phyloP scores from a whole-genome alignment of 2,329 filamentous ascomycete genomes.

The Tolypocladium guangdongense region DNA sequence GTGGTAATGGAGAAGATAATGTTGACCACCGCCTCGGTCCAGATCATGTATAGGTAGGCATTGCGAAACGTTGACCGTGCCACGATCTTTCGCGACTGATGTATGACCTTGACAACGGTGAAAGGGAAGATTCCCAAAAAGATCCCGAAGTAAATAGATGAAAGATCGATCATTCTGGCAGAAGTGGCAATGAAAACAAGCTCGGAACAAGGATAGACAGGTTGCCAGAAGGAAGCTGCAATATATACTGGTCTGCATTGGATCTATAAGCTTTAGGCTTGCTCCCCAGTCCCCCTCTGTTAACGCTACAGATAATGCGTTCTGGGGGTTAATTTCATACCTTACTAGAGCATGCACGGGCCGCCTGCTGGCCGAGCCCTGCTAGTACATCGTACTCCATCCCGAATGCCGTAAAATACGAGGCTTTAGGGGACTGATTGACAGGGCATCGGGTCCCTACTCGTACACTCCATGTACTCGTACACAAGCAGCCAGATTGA shows the following conservation, averaged over 20 bases:
- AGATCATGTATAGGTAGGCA: constrained; percentile 16
- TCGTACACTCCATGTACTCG: too few relatives aligned
- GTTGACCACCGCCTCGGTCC: constrained; percentile 13
- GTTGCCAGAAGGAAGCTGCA: neutral
- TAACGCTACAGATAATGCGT: neutral
- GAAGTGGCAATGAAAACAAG: neutral
- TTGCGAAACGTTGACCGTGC: constrained; percentile 7
- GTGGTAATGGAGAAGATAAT: constrained; percentile 14
- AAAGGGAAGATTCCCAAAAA: constrained; percentile 16
- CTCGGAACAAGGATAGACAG: too few relatives aligned
- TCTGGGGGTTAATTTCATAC: neutral
- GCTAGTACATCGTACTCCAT: neutral
- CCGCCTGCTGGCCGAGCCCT: neutral
- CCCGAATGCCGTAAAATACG: neutral
- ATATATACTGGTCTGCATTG: neutral
- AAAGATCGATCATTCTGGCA: constrained; percentile 6
- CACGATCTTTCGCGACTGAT: constrained; percentile 11
- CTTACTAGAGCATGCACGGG: neutral
- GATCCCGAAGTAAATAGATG: constrained; percentile 13
- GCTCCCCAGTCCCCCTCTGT: neutral
- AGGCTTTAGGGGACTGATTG: too few relatives aligned
- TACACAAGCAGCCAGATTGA: too few relatives aligned
- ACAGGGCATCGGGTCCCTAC: too few relatives aligned
- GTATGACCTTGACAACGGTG: constrained; percentile 10
- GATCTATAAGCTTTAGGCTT: neutral